Evolutionary conservation across 2,329 filamentous ascomycete genomes (phyloP).

Genomic region (Ascochyta fabae): DNA sequence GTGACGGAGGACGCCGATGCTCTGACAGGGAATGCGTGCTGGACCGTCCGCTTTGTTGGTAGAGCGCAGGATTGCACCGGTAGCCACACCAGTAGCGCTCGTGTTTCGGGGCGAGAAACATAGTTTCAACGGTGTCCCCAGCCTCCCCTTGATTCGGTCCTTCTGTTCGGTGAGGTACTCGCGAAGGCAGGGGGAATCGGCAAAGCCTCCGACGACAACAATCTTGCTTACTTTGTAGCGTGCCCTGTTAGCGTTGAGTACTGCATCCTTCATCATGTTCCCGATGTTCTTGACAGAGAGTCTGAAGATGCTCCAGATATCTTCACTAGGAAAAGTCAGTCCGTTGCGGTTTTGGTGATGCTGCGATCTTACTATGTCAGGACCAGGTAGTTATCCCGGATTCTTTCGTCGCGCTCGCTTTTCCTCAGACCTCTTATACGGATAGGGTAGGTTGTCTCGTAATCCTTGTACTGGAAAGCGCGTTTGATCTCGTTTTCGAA

Average conservation of each 20-base stretch:
- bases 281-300: conserved; percentile 10
- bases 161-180: conserved; percentile 4
- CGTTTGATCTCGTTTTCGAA: conserved; percentile 21
- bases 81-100: conserved; percentile 24
- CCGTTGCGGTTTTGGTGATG: no score
- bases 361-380: conserved; percentile 13
- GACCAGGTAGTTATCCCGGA: conserved; percentile 1
- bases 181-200: conserved; percentile 18
- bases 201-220: conserved; percentile 22
- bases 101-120: neutral
- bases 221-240: conserved; percentile 12
- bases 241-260: conserved; percentile 2
- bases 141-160: neutral
- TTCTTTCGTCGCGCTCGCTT: neutral
- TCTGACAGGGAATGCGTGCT: conserved; percentile 11
- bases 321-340: conserved; percentile 1
- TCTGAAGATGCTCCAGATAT: conserved; percentile 11
- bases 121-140: conserved; percentile 1
- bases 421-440: conserved; percentile 7
- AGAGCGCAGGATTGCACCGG: conserved; percentile 22
- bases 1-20: conserved; percentile 19
- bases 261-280: conserved; percentile 11
- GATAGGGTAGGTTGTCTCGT: neutral
- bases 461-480: conserved; percentile 5
- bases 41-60: conserved; percentile 21